Conservation (phyloP, 2,329 filamentous ascomycete genomes). For the Neonectria hederae region DNA sequence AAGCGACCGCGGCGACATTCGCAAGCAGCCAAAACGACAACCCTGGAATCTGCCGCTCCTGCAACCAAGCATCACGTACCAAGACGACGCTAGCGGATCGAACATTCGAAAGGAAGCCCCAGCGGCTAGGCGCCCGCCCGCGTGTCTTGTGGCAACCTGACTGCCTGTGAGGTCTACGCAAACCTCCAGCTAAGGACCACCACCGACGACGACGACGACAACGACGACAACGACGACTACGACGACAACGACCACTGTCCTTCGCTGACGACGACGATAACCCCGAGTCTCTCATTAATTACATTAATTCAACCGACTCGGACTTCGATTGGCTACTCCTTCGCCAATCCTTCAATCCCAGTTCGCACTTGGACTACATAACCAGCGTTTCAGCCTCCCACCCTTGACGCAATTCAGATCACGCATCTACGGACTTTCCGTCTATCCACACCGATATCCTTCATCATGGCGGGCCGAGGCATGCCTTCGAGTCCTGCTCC, state of each 20-base stretch:
- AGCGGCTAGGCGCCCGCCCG: constrained; percentile 36
- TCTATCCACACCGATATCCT: constrained; percentile 11
- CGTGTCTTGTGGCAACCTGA: constrained; percentile 39
- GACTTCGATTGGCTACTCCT: background rate
- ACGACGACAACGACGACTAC: constrained; percentile 33
- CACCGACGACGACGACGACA: constrained; percentile 36
- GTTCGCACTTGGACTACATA: constrained; percentile 17
- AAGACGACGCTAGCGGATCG: constrained; percentile 32
- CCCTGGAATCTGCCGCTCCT: background rate
- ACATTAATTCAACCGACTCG: constrained; percentile 26
- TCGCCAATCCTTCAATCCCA: constrained; percentile 15
- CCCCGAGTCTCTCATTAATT: constrained; percentile 30
- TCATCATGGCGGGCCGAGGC: constrained; percentile 52
- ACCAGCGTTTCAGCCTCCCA: constrained; percentile 5
- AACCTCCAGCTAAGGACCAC: constrained; percentile 41
- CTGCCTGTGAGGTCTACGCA: constrained; percentile 38
- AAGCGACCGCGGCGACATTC: constrained; percentile 21
- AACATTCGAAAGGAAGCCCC: constrained; percentile 22
- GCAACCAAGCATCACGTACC: constrained; percentile 1
- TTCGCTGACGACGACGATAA: constrained; percentile 22
- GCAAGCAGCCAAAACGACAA: constrained; percentile 28
- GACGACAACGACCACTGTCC: constrained; percentile 30
- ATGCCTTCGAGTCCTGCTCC: constrained; percentile 46
- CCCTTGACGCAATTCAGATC: constrained; percentile 12
- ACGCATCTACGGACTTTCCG: background rate